These are phyloP conservation scores for Aspergillus luchuensis DNA, from an alignment of 2,329 filamentous ascomycete species.

Conservation along the genomic window DNA sequence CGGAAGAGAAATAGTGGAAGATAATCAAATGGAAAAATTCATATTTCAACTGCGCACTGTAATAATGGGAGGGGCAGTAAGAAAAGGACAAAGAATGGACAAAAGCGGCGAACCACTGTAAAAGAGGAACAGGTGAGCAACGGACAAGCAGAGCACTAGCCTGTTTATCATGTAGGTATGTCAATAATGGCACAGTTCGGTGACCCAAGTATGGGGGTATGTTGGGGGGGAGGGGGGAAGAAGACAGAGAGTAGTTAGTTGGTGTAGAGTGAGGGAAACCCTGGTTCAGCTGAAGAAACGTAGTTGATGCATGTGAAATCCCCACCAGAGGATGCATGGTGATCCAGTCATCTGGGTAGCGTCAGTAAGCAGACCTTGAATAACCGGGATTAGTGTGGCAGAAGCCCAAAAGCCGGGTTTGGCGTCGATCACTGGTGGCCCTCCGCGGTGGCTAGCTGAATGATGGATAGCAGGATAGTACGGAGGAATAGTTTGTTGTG, in stretches of 20 bases:
- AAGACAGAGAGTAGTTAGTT: too few relatives aligned
- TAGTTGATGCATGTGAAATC: slow-evolving; percentile 11
- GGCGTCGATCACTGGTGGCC: background rate
- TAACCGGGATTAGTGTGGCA: background rate
- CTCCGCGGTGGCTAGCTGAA: too few relatives aligned
- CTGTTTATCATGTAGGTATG: background rate
- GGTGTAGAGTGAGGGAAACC: background rate
- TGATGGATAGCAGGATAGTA: background rate
- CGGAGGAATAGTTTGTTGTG: background rate
- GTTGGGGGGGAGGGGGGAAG: background rate
- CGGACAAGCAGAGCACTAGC: background rate
- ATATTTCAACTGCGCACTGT: background rate
- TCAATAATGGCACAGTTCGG: background rate
- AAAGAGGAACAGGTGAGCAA: background rate
- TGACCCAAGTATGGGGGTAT: background rate
- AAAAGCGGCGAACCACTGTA: background rate
- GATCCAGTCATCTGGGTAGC: slow-evolving; percentile 7
- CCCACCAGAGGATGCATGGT: slow-evolving; percentile 9
- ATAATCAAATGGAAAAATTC: background rate
- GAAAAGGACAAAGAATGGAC: background rate
- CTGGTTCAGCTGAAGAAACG: slow-evolving; percentile 7
- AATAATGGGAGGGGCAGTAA: background rate
- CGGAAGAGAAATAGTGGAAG: background rate
- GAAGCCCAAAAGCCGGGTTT: background rate
- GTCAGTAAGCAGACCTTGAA: background rate